Evolutionary conservation across 2,329 filamentous ascomycete genomes (phyloP), one percentile per base, ranked within the genome.

Genomic region (Aspergillus spinulosporus): DNA sequence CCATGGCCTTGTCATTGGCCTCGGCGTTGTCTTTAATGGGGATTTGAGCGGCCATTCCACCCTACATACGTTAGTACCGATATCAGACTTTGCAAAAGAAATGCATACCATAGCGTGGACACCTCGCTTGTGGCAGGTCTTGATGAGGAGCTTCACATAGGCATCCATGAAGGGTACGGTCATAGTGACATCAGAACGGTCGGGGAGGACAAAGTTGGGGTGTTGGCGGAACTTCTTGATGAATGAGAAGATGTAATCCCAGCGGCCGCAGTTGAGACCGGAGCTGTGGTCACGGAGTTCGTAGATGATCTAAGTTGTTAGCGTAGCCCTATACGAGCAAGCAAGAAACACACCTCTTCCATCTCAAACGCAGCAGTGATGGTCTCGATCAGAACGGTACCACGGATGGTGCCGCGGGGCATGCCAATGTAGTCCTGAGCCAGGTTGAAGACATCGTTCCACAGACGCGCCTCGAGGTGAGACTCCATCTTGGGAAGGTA

Each of bases 161-260:
- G 94, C 86, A 66, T 97, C 86, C 94, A 99, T 97, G 79, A 99
- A 99, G 9, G 94, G 94, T 1, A 93, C 89, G 9, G 92, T 97
- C 94, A 99, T 97, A 66, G 94, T 99, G 54, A 99, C 91, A 59
- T 85, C 83, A 54, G 88, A 88, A 59, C 94, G 90, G 75, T 99
- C 93, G 29, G 94, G 94, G 15, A 99, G 87, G 56, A 97, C 86
- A 72, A 97, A 97, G 78, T 88, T 87, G 68, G 89, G 82, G 81
- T 97, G 94, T 70, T 96, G 86, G 73, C 94, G 90, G 88, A 97
- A 96, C 78, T 96, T 96, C 85, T 99, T 99, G 82, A 99, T 97
- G 72, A 93, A 91, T 75, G 89, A 94, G 84, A 99, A 99, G 79
- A 99, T 97, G 83, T 99, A 99, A 74, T 99, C 94, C 94, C 94